Evolutionary conservation across 345 rosid species (phyloP), one percentile per base, ranked within the genome.

Genomic region (Citrus reticulata): DNA sequence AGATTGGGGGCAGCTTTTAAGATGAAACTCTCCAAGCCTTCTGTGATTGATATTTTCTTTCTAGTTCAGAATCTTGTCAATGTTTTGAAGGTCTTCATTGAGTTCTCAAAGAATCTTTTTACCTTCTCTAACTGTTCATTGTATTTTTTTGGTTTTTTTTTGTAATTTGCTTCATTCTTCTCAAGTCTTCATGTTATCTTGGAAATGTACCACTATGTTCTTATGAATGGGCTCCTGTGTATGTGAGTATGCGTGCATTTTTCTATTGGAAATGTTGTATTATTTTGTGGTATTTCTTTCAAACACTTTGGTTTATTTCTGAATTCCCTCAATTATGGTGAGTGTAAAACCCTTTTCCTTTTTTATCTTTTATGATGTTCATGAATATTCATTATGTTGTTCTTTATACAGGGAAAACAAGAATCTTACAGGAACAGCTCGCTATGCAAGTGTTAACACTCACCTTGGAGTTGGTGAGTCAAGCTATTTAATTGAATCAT

Each of bases 351-450:
- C 9, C 27, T 22, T 68, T 57, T 58, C 49, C 76, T 79, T 51
- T 25, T 7, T 39, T 49, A 67, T 25, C 71, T 65, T 54, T 73
- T 77, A 57, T 11, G 4, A n/a, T 32, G 32, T 24, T 65, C n/a
- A 27, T 34, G 64, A 62, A 77, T 60, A 68, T 74, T 51, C 27
- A 34, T 67, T 66, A 17, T 29, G 34, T 70, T 29, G 34, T 72
- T 72, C 66, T 83, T 73, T 57, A 82, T 79, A 20, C 86, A 96
- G 99, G 85, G 99, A 96, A 87, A 96, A 94, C 85, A 96, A 94
- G 89, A 90, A 94, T 85, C 97, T 94, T 68, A 94, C 97, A n/a
- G 99, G 98, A 82, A 96, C 99, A 55, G 98, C 99, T 74, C 93
- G 95, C 57, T 96, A 94, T 86, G 98, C 98, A 70, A 93, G 99